Base-by-base conservation (phyloP, 305 asterid species). In the Nicotiana rustica region DNA sequence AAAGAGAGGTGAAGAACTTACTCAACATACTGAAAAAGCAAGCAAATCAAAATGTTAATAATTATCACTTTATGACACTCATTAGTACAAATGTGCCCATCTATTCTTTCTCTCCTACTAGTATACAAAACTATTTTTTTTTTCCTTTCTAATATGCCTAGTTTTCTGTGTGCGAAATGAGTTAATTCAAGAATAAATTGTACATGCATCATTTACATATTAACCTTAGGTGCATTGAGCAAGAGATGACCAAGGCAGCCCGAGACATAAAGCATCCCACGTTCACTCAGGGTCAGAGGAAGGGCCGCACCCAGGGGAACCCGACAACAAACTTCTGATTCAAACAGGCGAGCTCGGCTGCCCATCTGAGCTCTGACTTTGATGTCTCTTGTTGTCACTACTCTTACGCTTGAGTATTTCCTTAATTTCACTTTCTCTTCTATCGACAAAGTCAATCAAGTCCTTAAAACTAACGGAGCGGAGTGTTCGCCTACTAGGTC, bases 391-490 rank as follows among this genome's bases (percentile, higher is more conserved):
- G 73, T 38, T 68, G 36, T 85, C 84, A 6, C 70, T 81, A 38
- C 61, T 81, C 79, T 86, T 86, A 14, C 85, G 85, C 81, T 70
- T 75, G 33, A 79, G 82, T 56, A 68, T 86, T n/a, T 86, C 85
- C 86, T 83, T 88, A 1, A 86, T 59, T 25, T 81, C 90, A 5
- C 82, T 29, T 62, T 88, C 91, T 60, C 67, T 86, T 64, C 17
- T 85, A 78, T 88, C 91, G 78, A 83, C 84, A 77, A 88, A 86
- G 61, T 59, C 79, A 0, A 88, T 67, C 60, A 85, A 75, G 29
- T 56, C 81, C 86, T 82, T 83, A 52, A 88, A 83, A 78, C 89
- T 86, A 38, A 84, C 19, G 2, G 82, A 29, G n/a, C 73, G 47
- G 10, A 68, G 38, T 15, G 85, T 10, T 9, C 81, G 84, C 59